Evolutionary conservation across 768 basidiomycete species (phyloP).

Genomic region (Chalciporus pseudorubinellus): DNA sequence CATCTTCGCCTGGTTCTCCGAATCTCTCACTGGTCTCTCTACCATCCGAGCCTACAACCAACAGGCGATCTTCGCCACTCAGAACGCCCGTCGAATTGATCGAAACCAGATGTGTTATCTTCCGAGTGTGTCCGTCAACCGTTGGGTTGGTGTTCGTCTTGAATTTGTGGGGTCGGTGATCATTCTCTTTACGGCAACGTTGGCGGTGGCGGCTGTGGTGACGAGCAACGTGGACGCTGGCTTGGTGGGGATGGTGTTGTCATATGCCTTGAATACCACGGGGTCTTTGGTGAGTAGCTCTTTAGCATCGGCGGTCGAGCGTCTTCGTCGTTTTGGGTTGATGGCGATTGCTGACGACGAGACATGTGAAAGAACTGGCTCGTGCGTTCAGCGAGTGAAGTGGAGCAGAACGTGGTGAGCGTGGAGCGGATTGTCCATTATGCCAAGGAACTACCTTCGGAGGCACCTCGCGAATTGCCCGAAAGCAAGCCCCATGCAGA

Average conservation of each 20-base stretch:
- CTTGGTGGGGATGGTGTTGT: conserved; percentile 80
- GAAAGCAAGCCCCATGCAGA: conserved; percentile 47
- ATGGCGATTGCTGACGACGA: not conserved
- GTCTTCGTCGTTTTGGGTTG: not conserved
- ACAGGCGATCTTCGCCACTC: conserved; percentile 60
- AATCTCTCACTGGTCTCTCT: conserved; percentile 69
- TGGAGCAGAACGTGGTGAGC: conserved; percentile 88
- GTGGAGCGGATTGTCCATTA: conserved; percentile 88
- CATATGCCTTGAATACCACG: conserved; percentile 82
- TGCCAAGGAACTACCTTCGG: conserved; percentile 58
- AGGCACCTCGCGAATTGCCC: conserved; percentile 71
- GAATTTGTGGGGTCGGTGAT: conserved; percentile 83
- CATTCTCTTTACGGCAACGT: conserved; percentile 66
- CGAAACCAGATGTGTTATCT: conserved; percentile 81
- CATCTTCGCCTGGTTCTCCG: conserved; percentile 88
- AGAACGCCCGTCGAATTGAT: conserved; percentile 75
- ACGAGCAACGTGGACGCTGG: conserved; percentile 83
- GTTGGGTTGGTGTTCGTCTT: conserved; percentile 82
- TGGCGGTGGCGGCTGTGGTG: conserved; percentile 69
- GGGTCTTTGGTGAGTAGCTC: conserved; percentile 68
- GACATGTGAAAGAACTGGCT: conserved; percentile 63
- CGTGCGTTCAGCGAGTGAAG: conserved; percentile 79
- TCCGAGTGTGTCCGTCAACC: conserved; percentile 70
- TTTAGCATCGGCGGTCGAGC: too few species aligned
- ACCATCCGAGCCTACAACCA: conserved; percentile 83